Base-by-base conservation (phyloP, 2,329 filamentous ascomycete species). In the Stagonosporopsis tanaceti region DNA sequence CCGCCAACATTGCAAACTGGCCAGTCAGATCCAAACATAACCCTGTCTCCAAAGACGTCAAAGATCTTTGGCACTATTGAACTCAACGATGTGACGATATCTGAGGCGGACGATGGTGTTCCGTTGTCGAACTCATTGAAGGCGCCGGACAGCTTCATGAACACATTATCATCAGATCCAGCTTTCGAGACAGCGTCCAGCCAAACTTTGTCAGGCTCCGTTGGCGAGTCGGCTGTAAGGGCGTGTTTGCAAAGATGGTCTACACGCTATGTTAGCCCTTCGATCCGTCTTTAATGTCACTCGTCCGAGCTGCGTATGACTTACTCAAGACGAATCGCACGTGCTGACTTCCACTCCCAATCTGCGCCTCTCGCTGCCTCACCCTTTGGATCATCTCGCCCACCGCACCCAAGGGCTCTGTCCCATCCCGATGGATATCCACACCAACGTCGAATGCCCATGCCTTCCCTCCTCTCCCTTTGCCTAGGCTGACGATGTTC, bases 1-100 rank as follows among this genome's bases (percentile, higher is more conserved):
- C 84, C 84, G 0, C 85, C 85, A 32, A 92, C 79, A 61, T 92
- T 93, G 78, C 92, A 96, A 0, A 97, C 89, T 2, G 94, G 93
- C 94, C 94, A 98, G 76, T 97, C 93, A 63, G 90, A 93, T 24
- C 89, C 93, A 76, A 95, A 97, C 89, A 98, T 93, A 72, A 95
- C 84, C 62, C 92, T 84, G 22, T 80, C 73, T 0, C 89, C 79
- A 70, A 97, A 97, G 1, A 84, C 84, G 27, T 87, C 84, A 50
- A 96, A 85, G 0, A 93, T 79, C 50, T 55, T 50, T 14, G 59
- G 39, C 12, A 63, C 24, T 34, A 59, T 57, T 4, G 63, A 57
- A 1, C n/a, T 35, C 3, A 63, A 9, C 82, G 74, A 25, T 12
- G 28, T 37, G 5, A 59, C 20, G 3, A 69, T 38, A 0, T 55